These are phyloP conservation scores for Orbilia brochopaga DNA, from an alignment of 2,329 filamentous ascomycete genomes.

Conservation along the genomic window DNA sequence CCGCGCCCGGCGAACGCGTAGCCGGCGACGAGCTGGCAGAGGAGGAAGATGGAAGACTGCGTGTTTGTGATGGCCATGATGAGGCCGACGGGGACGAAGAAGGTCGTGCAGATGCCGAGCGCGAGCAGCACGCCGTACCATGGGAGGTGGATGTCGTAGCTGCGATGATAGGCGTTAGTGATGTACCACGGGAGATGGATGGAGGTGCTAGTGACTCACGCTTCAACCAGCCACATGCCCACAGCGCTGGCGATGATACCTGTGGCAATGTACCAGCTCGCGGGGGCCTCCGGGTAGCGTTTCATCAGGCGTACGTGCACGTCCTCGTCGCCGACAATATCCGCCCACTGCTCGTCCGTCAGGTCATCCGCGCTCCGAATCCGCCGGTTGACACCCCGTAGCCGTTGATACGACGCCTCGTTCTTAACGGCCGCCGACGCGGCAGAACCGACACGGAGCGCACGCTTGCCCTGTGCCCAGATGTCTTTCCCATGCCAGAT, in stretches of 20 bases:
- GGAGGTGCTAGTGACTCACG: conserved; percentile 63
- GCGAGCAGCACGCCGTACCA: conserved; percentile 86
- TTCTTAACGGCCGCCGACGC: conserved; percentile 50
- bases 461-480: conserved; percentile 72
- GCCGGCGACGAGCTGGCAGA: conserved; percentile 84
- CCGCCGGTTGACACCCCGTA: neutral
- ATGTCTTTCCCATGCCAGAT: conserved; percentile 88
- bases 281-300: conserved; percentile 79
- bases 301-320: conserved; percentile 84
- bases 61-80: conserved; percentile 93
- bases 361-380: conserved; percentile 35
- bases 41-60: conserved; percentile 82
- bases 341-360: conserved; percentile 56
- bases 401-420: conserved; percentile 57
- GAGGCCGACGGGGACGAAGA: conserved; percentile 89
- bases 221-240: conserved; percentile 83
- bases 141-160: conserved; percentile 79
- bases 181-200: conserved; percentile 80
- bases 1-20: conserved; percentile 81
- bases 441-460: conserved; percentile 36
- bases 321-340: conserved; percentile 74
- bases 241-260: conserved; percentile 77
- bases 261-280: conserved; percentile 79
- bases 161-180: conserved; percentile 57
- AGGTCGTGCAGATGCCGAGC: conserved; percentile 75